Percentiles rank a stretch among this genome's conserved stretches.
phyloP scores from a whole-genome alignment of 164 flowering plant species.

The Hamamelis virginiana region DNA sequence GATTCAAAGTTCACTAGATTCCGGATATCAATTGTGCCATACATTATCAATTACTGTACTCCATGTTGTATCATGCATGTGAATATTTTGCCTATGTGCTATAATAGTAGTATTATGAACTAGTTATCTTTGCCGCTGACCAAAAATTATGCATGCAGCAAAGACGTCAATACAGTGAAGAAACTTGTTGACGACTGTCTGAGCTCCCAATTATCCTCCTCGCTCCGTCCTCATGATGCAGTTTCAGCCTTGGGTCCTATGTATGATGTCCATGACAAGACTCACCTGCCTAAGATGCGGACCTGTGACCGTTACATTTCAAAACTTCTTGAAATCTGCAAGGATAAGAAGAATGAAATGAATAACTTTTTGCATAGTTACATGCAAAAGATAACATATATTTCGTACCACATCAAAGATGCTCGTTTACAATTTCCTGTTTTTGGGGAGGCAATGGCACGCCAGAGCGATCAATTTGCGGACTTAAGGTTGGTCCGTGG shows the following conservation, averaged over 20 bases:
- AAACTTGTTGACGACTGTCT: slow-evolving; percentile 90
- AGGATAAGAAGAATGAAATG: slow-evolving; percentile 85
- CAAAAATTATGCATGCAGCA: slow-evolving; percentile 50
- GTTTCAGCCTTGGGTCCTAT: slow-evolving; percentile 99
- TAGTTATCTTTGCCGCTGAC: background rate
- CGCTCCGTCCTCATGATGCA: slow-evolving; percentile 98
- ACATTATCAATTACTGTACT: background rate
- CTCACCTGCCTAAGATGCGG: slow-evolving; percentile 83
- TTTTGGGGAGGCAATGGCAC: slow-evolving; percentile 83
- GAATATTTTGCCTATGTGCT: background rate
- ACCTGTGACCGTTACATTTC: slow-evolving; percentile 62
- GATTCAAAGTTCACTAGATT: background rate
- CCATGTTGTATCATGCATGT: background rate
- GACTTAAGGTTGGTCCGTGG: slow-evolving; percentile 76
- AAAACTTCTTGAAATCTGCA: slow-evolving; percentile 65
- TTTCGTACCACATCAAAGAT: slow-evolving; percentile 73
- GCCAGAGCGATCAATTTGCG: slow-evolving; percentile 68
- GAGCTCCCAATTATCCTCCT: slow-evolving; percentile 68
- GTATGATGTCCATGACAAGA: slow-evolving; percentile 94
- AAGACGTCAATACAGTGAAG: slow-evolving; percentile 94
- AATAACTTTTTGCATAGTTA: slow-evolving; percentile 74
- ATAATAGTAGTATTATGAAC: background rate
- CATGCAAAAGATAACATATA: slow-evolving; percentile 81
- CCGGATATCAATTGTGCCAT: background rate
- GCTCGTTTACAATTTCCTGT: slow-evolving; percentile 83